Evolutionary conservation across 176 grass and related monocot species (phyloP).

Genomic region (Carex parvula): DNA sequence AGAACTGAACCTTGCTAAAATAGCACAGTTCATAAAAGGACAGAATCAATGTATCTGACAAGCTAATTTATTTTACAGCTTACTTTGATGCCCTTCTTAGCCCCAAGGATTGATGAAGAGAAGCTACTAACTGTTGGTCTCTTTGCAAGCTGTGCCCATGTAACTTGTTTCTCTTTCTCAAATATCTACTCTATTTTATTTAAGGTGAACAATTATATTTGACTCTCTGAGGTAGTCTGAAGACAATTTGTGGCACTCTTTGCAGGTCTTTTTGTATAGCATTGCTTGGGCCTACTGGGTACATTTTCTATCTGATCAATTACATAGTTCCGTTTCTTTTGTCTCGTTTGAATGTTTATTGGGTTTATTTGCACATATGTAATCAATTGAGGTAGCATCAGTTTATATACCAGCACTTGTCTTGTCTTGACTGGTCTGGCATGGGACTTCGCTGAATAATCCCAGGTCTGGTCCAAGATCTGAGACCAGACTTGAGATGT

Average conservation of each 20-base stretch:
- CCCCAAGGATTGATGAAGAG: constrained; percentile 69
- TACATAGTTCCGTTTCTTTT: background rate
- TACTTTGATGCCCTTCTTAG: constrained; percentile 76
- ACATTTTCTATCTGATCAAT: constrained; percentile 18
- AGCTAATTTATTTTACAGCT: constrained; percentile 43
- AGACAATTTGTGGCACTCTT: background rate
- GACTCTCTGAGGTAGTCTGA: background rate
- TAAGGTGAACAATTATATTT: background rate
- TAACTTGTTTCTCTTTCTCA: constrained; percentile 28
- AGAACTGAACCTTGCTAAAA: background rate
- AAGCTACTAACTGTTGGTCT: constrained; percentile 69
- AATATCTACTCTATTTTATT: background rate
- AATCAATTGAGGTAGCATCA: background rate
- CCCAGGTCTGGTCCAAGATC: background rate
- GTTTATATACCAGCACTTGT: background rate
- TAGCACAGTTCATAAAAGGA: background rate
- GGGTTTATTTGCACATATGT: background rate
- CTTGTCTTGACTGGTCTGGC: background rate
- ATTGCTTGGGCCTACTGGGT: constrained; percentile 95
- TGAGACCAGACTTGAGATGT: background rate
- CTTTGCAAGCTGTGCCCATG: constrained; percentile 67
- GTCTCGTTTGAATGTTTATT: background rate
- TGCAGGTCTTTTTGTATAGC: constrained; percentile 89
- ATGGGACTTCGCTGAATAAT: background rate
- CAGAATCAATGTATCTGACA: background rate